Conservation (phyloP, 2,329 filamentous ascomycete species). For the Sclerotinia borealis region DNA sequence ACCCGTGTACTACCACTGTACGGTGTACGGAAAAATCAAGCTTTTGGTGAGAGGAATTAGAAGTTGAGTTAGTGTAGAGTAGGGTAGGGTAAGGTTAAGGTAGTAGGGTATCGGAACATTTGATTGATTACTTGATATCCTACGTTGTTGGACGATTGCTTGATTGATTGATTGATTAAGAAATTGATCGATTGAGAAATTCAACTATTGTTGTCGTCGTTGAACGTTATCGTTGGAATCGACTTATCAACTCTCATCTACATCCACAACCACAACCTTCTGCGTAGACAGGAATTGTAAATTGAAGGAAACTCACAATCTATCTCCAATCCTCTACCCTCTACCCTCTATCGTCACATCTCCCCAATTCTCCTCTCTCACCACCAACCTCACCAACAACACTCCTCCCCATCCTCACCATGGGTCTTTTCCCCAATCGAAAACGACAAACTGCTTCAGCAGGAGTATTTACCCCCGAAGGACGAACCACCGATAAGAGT, state of each 20-base stretch:
- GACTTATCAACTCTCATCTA: neutral
- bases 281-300: neutral
- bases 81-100: too few relatives aligned
- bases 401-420: conserved; percentile 28
- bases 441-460: conserved; percentile 15
- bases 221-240: too few relatives aligned
- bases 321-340: too few relatives aligned
- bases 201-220: neutral
- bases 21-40: neutral
- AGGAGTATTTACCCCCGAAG: conserved; percentile 13
- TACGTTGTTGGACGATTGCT: neutral
- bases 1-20: too few relatives aligned
- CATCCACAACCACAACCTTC: neutral
- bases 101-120: neutral
- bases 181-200: neutral
- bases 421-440: conserved; percentile 24
- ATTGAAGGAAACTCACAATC: neutral
- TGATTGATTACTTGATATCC: neutral
- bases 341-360: neutral
- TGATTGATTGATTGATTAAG: neutral
- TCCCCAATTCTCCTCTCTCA: neutral
- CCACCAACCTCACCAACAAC: conserved; percentile 14
- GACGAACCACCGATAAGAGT: neutral
- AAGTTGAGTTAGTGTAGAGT: too few relatives aligned
- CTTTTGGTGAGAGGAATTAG: neutral